phyloP scores from a whole-genome alignment of 108 stramenopile genomes.

The Discostella pseudostelligera region DNA sequence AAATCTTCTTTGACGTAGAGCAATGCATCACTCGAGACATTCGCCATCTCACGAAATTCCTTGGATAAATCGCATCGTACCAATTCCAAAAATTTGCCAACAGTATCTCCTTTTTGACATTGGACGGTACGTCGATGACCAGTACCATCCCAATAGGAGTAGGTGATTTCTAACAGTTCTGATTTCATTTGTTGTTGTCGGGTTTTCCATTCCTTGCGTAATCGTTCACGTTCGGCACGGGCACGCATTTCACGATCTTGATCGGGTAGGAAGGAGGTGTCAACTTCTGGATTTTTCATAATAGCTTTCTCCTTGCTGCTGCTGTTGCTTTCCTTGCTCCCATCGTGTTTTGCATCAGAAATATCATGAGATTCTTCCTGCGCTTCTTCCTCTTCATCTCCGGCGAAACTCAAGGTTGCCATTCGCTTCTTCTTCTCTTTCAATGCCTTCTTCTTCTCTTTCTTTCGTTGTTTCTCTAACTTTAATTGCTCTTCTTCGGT shows the following conservation, averaged over 20 bases:
- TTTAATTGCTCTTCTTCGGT: conserved; percentile 45
- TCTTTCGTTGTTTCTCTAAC: conserved; percentile 33
- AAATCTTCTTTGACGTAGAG: conserved; percentile 99
- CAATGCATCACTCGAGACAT: conserved; percentile 78
- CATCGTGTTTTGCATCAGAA: conserved; percentile 2
- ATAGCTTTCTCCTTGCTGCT: conserved; percentile 16
- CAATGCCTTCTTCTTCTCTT: conserved; percentile 52
- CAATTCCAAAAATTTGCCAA: conserved; percentile 85
- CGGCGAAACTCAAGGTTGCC: conserved; percentile 68
- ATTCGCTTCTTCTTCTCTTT: conserved; percentile 72
- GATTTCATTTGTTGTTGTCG: conserved; percentile 77
- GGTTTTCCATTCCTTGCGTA: conserved; percentile 84
- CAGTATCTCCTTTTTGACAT: conserved; percentile 85
- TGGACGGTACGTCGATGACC: conserved; percentile 85
- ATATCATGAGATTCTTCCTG: conserved; percentile 4
- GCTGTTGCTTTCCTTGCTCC: conserved; percentile 3
- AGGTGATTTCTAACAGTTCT: conserved; percentile 88
- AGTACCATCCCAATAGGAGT: conserved; percentile 96
- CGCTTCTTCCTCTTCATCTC: conserved; percentile 50
- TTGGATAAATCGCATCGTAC: conserved; percentile 74
- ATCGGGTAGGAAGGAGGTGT: conserved; percentile 93
- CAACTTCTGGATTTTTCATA: conserved; percentile 90
- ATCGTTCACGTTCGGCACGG: conserved; percentile 54
- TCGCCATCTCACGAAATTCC: conserved; percentile 85
- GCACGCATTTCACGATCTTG: conserved; percentile 72